Evolutionary conservation across 768 basidiomycete species (phyloP).

Genomic region (Kwoniella newhampshirensis): DNA sequence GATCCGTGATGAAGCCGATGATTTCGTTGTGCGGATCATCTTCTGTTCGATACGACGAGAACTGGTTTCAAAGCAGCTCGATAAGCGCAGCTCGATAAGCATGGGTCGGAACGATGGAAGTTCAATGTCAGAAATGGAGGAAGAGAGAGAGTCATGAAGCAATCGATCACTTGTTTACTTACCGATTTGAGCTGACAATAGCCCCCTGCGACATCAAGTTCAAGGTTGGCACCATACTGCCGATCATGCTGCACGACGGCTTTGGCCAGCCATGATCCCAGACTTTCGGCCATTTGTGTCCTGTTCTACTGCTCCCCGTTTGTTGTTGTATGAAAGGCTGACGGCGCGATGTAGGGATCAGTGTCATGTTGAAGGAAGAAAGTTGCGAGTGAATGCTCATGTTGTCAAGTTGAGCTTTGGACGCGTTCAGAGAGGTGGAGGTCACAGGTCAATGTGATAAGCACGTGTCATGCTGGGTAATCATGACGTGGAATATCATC

Average conservation of each 20-base stretch:
- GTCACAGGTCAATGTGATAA: neutral
- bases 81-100: constrained; percentile 22
- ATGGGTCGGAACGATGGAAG: too few species aligned
- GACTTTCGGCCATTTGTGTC: constrained; percentile 33
- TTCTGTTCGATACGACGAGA: constrained; percentile 22
- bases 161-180: too few species aligned
- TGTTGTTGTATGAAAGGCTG: too few species aligned
- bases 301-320: too few species aligned
- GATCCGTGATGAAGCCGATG: constrained; percentile 24
- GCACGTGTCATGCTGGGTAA: too few species aligned
- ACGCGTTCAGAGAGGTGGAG: neutral
- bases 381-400: neutral
- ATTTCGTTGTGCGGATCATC: constrained; percentile 29
- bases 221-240: constrained; percentile 28
- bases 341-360: neutral
- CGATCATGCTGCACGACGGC: constrained; percentile 30
- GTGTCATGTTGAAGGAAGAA: neutral
- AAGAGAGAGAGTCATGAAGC: too few species aligned
- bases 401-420: neutral
- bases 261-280: constrained; percentile 30
- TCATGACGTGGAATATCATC: too few species aligned
- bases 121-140: too few species aligned
- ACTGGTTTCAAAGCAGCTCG: constrained; percentile 22
- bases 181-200: constrained; percentile 25
- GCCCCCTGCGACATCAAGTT: constrained; percentile 10